Percentiles rank a stretch among this genome's conserved stretches.
Evolutionary conservation across 2,329 filamentous ascomycete genomes (phyloP).

Genomic region (Aphanoascus verrucosus): DNA sequence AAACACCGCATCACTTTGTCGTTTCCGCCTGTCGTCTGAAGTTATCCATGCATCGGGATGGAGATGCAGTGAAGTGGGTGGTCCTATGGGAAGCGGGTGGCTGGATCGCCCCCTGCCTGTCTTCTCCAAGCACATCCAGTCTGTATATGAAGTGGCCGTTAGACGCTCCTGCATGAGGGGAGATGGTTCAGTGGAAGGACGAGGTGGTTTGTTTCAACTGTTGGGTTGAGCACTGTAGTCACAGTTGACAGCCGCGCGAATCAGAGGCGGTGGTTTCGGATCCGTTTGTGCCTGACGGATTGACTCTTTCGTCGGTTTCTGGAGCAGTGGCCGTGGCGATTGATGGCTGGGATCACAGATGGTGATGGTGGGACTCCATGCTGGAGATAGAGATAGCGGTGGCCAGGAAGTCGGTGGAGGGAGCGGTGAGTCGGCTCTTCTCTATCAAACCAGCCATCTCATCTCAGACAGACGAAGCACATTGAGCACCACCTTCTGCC

Average conservation of each 20-base stretch:
- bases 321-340: too few species aligned
- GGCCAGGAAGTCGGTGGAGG: too few species aligned
- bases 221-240: not conserved
- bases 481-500: too few species aligned
- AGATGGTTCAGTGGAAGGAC: not conserved
- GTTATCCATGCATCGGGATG: not conserved
- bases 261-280: not conserved
- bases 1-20: conserved; percentile 8
- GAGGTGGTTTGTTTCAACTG: too few species aligned
- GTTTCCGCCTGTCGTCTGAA: not conserved
- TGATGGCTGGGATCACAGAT: too few species aligned
- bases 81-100: not conserved
- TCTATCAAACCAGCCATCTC: too few species aligned
- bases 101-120: not conserved
- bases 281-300: conserved; percentile 7
- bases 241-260: not conserved
- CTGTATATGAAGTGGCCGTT: not conserved
- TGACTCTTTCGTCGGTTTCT: too few species aligned
- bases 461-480: too few species aligned
- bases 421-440: too few species aligned
- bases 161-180: not conserved
- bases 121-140: not conserved
- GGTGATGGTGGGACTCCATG: too few species aligned
- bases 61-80: not conserved
- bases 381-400: too few species aligned